These are phyloP conservation scores for Tricholoma flavovirens DNA, from an alignment of 768 basidiomycete genomes.

Conservation along the genomic window DNA sequence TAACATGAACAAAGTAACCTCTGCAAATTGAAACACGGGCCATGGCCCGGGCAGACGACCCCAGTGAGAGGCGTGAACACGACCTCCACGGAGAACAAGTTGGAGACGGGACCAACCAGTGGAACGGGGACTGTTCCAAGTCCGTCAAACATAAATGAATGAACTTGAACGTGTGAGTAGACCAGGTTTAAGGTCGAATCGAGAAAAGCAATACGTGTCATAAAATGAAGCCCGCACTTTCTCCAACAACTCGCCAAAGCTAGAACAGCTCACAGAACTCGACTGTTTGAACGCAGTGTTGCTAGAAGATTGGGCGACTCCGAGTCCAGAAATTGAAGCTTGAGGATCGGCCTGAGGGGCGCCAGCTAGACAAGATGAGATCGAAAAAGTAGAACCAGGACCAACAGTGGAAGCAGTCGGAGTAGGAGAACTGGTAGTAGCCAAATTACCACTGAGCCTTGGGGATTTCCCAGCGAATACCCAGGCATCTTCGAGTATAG, in stretches of 20 bases:
- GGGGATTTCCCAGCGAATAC: constrained; percentile 13
- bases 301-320: neutral
- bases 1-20: neutral
- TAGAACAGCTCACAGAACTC: constrained; percentile 14
- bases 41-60: neutral
- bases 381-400: neutral
- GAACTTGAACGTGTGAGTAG: neutral
- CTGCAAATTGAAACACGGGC: neutral
- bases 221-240: constrained; percentile 8
- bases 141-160: neutral
- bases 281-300: neutral
- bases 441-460: neutral
- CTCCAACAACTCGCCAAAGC: constrained; percentile 21
- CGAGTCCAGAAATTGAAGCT: no score
- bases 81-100: neutral
- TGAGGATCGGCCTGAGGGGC: neutral
- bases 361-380: neutral
- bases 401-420: neutral
- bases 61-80: neutral
- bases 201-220: neutral
- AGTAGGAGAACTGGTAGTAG: neutral
- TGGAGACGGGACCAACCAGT: neutral
- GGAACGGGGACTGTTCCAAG: neutral
- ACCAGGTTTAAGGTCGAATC: neutral
- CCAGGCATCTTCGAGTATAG: constrained; percentile 31